Conservation (phyloP, 106 monocot species). For the Dactylorhiza incarnata region DNA sequence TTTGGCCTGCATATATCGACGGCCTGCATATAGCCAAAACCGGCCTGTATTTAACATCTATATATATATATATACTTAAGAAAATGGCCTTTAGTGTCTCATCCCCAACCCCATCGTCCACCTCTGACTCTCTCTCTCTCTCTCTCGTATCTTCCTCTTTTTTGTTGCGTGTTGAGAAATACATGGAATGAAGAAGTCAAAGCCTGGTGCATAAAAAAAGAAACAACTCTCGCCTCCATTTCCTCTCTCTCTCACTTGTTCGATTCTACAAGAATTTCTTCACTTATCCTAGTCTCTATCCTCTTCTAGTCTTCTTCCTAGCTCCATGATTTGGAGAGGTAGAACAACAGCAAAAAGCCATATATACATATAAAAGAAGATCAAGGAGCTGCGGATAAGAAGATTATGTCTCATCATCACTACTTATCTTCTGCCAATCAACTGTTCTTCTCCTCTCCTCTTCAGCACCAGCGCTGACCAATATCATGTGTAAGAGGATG, state of each 20-base stretch:
- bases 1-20: too few relatives aligned
- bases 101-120: too few relatives aligned
- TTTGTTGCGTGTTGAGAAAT: conserved; percentile 1
- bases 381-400: not conserved
- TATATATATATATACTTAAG: too few relatives aligned
- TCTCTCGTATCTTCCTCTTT: not conserved
- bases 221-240: not conserved
- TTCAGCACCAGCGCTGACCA: not conserved
- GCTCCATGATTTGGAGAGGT: not conserved
- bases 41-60: too few relatives aligned
- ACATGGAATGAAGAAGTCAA: conserved; percentile 6
- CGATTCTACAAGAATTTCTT: not conserved
- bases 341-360: not conserved
- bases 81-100: too few relatives aligned
- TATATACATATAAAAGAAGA: too few relatives aligned
- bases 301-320: not conserved
- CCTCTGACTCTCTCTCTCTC: too few relatives aligned
- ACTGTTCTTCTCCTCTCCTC: not conserved
- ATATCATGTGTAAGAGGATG: conserved; percentile 6
- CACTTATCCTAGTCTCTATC: not conserved
- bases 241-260: not conserved
- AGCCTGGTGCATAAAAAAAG: not conserved
- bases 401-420: not conserved
- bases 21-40: too few relatives aligned
- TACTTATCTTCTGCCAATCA: not conserved